Evolutionary conservation across 2,329 filamentous ascomycete genomes (phyloP).

Genomic region (Talaromyces sp.): DNA sequence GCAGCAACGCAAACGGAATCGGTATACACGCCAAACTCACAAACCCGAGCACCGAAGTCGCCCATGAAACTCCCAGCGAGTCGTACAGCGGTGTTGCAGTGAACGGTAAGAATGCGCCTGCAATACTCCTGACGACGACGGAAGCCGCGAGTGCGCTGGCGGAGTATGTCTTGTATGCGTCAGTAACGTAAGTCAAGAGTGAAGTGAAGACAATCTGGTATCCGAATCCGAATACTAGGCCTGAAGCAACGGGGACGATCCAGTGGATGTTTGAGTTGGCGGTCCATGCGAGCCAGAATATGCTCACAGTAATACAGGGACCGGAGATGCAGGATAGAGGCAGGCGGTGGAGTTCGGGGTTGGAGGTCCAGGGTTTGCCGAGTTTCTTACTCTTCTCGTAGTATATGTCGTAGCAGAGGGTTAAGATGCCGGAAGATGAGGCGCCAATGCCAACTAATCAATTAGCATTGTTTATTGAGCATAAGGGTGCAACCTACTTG

Average conservation of each 20-base stretch:
- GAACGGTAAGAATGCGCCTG: slow-evolving; percentile 57
- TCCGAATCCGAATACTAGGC: slow-evolving; percentile 59
- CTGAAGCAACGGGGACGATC: slow-evolving; percentile 57
- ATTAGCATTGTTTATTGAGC: not conserved
- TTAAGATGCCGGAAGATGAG: slow-evolving; percentile 56
- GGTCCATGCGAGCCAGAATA: slow-evolving; percentile 60
- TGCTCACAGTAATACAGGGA: slow-evolving; percentile 34
- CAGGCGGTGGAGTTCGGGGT: slow-evolving; percentile 41
- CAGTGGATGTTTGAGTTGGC: slow-evolving; percentile 49
- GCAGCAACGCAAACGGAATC: slow-evolving; percentile 41
- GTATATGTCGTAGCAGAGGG: slow-evolving; percentile 62
- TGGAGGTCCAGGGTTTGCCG: slow-evolving; percentile 54
- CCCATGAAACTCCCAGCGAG: slow-evolving; percentile 39
- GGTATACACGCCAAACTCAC: slow-evolving; percentile 35
- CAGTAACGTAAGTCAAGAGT: slow-evolving; percentile 63
- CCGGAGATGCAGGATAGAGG: slow-evolving; percentile 65
- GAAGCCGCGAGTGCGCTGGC: slow-evolving; percentile 56
- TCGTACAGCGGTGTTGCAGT: slow-evolving; percentile 39
- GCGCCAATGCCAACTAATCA: slow-evolving; percentile 58
- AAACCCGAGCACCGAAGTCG: slow-evolving; percentile 40
- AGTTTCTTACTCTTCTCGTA: slow-evolving; percentile 52
- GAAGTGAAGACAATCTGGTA: slow-evolving; percentile 64
- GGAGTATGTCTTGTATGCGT: slow-evolving; percentile 64
- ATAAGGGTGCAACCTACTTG: slow-evolving; percentile 39
- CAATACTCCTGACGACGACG: slow-evolving; percentile 48